A percentile compares a stretch with the other conserved stretches of the same genome.
Conservation (phyloP, 2,329 filamentous ascomycete species). For the Alternaria gaisen region DNA sequence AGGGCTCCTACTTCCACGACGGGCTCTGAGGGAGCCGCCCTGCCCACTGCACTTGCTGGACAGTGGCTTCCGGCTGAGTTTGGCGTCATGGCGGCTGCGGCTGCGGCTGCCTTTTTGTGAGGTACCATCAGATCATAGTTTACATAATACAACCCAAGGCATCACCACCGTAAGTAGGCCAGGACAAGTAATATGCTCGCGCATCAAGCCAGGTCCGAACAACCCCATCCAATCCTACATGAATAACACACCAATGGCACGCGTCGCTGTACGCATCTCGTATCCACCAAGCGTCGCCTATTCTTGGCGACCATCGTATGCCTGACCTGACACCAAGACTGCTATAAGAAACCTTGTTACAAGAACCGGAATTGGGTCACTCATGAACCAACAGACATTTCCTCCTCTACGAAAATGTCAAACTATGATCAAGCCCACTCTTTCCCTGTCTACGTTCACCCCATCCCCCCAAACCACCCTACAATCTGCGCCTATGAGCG, state of each 20-base stretch:
- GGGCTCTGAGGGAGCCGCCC: conserved; percentile 28
- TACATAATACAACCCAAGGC: not conserved
- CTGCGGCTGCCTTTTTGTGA: conserved; percentile 40
- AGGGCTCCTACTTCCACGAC: conserved; percentile 22
- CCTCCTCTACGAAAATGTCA: not conserved
- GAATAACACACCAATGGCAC: not conserved
- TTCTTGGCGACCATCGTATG: not conserved
- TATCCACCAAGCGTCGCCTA: not conserved
- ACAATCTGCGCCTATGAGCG: conserved; percentile 26
- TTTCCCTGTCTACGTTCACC: conserved; percentile 22
- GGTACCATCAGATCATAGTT: not conserved
- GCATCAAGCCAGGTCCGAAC: not conserved
- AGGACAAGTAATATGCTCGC: not conserved
- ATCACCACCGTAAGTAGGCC: not conserved
- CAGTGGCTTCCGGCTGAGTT: conserved; percentile 33
- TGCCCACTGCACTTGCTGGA: conserved; percentile 29
- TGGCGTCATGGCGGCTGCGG: conserved; percentile 40
- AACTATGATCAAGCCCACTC: not conserved
- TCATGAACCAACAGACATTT: not conserved
- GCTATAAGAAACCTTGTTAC: not conserved
- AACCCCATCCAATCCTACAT: not conserved
- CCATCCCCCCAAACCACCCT: conserved; percentile 13
- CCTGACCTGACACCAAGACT: not conserved
- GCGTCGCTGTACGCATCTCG: not conserved
- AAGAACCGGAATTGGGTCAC: not conserved